These are phyloP conservation scores for Senecio squalidus DNA, from an alignment of 140 eudicot genomes.

Conservation along the genomic window DNA sequence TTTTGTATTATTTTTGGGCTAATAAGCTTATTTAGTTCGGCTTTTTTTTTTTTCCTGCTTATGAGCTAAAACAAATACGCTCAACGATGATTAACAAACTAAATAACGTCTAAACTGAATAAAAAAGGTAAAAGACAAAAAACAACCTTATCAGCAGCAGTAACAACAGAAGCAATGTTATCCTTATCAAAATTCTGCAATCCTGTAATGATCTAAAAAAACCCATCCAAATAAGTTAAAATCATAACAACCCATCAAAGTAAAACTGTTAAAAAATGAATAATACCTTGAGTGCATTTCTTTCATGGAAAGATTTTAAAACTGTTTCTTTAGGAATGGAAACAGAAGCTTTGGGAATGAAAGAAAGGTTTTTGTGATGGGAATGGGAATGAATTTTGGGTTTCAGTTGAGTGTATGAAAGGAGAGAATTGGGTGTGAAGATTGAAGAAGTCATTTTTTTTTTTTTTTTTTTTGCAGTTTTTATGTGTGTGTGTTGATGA, in stretches of 20 bases:
- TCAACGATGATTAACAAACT: no score
- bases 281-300: constrained; percentile 82
- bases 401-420: constrained; percentile 43
- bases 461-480: constrained; percentile 37
- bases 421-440: constrained; percentile 42
- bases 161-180: constrained; percentile 88
- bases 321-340: constrained; percentile 61
- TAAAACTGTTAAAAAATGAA: neutral
- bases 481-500: neutral
- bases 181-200: constrained; percentile 82
- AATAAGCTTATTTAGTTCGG: no score
- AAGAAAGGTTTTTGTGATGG: constrained; percentile 26
- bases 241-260: neutral
- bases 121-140: no score
- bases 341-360: constrained; percentile 55
- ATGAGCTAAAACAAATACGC: no score
- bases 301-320: constrained; percentile 59
- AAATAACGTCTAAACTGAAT: no score
- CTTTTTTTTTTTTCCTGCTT: no score
- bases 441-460: constrained; percentile 55
- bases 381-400: constrained; percentile 23
- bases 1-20: no score
- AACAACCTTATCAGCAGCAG: constrained; percentile 92
- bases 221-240: neutral
- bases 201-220: constrained; percentile 78